Conservation (phyloP, 345 rosid species). For the Angophora floribunda region DNA sequence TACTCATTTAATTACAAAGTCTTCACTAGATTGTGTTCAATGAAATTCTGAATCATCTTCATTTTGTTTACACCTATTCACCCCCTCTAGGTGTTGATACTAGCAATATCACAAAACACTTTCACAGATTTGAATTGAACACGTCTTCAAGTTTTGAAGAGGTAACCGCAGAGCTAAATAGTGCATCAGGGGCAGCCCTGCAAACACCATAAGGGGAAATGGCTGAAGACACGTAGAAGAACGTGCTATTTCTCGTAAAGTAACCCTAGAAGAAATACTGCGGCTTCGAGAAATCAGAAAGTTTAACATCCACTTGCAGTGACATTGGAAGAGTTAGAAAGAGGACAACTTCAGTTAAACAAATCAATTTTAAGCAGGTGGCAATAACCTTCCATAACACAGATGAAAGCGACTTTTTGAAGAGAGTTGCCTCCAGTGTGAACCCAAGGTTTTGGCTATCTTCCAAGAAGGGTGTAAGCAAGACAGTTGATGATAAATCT, state of each 20-base stretch:
- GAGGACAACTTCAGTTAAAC: background rate
- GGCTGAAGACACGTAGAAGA: background rate
- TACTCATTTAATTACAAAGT: too few relatives aligned
- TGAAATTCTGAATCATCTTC: too few relatives aligned
- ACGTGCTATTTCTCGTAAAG: background rate
- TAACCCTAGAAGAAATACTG: background rate
- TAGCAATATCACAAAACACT: too few relatives aligned
- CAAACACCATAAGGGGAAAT: background rate
- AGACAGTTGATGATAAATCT: too few relatives aligned
- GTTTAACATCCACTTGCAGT: background rate
- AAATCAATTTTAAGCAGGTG: background rate
- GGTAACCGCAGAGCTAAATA: constrained; percentile 91
- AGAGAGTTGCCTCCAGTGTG: too few relatives aligned
- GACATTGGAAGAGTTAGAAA: background rate
- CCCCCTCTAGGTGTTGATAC: too few relatives aligned
- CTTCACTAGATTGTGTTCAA: too few relatives aligned
- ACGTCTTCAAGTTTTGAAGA: constrained; percentile 83
- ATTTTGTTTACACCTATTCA: too few relatives aligned
- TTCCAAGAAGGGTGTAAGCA: too few relatives aligned
- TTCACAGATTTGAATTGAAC: constrained; percentile 74
- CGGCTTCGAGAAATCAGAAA: background rate
- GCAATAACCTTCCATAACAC: background rate
- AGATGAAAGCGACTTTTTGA: too few relatives aligned
- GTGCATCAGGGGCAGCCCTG: constrained; percentile 90
- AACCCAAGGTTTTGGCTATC: too few relatives aligned